Evolutionary conservation across 352 stramenopile species (phyloP), one percentile per base, ranked within the genome.

Genomic region (Phytophthora cactorum): DNA sequence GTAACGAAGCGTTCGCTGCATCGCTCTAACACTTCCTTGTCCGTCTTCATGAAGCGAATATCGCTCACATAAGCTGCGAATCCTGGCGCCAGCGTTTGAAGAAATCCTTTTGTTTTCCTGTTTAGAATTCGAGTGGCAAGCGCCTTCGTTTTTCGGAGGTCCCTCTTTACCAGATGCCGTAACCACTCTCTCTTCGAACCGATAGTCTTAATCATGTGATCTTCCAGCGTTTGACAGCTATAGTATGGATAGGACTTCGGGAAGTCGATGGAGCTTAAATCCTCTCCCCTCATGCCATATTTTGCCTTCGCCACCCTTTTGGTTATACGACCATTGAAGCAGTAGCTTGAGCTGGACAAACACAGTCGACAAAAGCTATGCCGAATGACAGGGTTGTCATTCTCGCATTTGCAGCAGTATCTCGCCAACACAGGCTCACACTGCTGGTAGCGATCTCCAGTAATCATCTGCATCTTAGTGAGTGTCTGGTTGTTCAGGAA

Each of bases 401-500:
- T 63, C 47, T 78, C 70, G 36, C 70, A 78, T 25, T 52, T 44
- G 41, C 66, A 70, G 47, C 66, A 78, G 39, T 54, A 59, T 2
- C 22, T 52, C 22, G 51, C 58, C 34, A 78, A 38, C 31, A 56
- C 10, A 2, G 52, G 43, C 17, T 75, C 53, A 49, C 71, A 78
- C 1, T 53, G 1, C 1, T 15, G 6, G 46, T 68, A 78, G 1
- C 8, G 32, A 29, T 73, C 62, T 11, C 71, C 66, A 31, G 67
- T 76, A 28, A 74, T 46, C 14, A 32, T 39, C 29, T 79, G 71
- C 43, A 78, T 50, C 57, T 78, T 78, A 14, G 59, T 73, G 31
- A 76, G 62, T 22, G 62, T 52, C 50, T 78, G 72, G 39, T 79
- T 77, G 31, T 51, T 36, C 25, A 79, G 46, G 32, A 72, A 79